Base-by-base conservation (phyloP, 139 green algal species). In the Mesostigma viride region DNA sequence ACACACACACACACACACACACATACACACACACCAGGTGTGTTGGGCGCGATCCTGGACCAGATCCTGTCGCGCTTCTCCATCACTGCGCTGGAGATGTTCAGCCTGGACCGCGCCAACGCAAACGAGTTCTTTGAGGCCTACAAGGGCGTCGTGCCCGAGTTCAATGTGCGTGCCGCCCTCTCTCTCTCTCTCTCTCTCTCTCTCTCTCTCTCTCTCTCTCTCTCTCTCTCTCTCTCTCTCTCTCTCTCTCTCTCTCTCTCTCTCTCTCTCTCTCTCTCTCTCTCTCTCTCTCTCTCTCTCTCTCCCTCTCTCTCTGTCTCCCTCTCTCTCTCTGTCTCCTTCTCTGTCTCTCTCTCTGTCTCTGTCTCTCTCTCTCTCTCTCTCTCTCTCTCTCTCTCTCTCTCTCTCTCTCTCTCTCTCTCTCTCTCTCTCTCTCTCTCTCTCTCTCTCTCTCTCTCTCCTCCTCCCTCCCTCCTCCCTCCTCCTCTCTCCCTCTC, bases 111-210 rank as follows among this genome's bases (percentile, higher is more conserved):
- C 44, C 68, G 63, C 27, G 65, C 68, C 17, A 74, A 79, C 44
- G 85, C 85, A 3, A 57, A 31, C 8, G 76, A 85, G 62, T 86
- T 90, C 65, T 46, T 68, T 11, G 77, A 87, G 71, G 84, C 90
- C 35, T 94, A 94, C 80, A 81, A 82, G 59, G 86, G 83, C 27
- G 85, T 89, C 11, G 62, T 92, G 26, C 72, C 84, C 0, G 84
- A 91, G 74, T 91, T 83, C 70, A 81, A 44, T 24, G 53, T 62
- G 53, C 8, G 53, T 62, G 53, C n/a, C n/a, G n/a, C n/a, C n/a
- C n/a, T n/a, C n/a, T 53, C 40, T 53, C 40, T 53, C 40, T 53
- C 40, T 53, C 40, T 53, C 40, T 53, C 40, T 53, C 40, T 53
- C 40, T 53, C 40, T 53, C 40, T 53, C 40, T 53, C 40, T 53